A percentile compares a stretch with the other conserved stretches of the same genome.
These are phyloP conservation scores for Litchi chinensis DNA, from an alignment of 345 rosid species.

Conservation along the genomic window DNA sequence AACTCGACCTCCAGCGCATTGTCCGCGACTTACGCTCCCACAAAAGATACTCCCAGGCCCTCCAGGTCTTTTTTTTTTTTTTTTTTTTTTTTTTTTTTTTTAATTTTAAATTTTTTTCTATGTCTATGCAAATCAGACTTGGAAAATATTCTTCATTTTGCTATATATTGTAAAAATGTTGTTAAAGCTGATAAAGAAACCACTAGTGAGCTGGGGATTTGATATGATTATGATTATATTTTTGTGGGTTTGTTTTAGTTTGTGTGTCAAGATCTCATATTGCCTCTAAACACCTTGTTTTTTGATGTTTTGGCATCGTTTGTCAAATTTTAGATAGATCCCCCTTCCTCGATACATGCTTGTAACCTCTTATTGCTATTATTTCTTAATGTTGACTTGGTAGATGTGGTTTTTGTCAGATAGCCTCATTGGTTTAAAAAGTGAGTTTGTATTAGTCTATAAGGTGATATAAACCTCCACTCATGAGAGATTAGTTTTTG, in stretches of 20 bases:
- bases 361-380: too few species aligned
- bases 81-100: background rate
- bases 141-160: background rate
- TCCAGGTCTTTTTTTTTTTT: slow-evolving; percentile 31
- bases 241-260: background rate
- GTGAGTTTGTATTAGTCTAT: too few species aligned
- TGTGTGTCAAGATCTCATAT: background rate
- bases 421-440: too few species aligned
- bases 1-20: slow-evolving; percentile 25
- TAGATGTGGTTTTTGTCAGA: too few species aligned
- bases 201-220: background rate
- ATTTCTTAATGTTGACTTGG: too few species aligned
- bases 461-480: too few species aligned
- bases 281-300: background rate
- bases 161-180: background rate
- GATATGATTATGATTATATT: background rate
- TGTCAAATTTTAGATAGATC: background rate
- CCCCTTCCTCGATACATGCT: background rate
- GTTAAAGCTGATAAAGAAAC: background rate
- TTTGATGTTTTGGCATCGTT: background rate
- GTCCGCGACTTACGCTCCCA: slow-evolving; percentile 39
- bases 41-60: slow-evolving; percentile 40
- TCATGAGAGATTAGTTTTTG: too few species aligned
- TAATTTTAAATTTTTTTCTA: background rate
- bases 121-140: background rate